These are phyloP conservation scores for Sedum album DNA, from an alignment of 164 flowering plant genomes.

Conservation along the genomic window DNA sequence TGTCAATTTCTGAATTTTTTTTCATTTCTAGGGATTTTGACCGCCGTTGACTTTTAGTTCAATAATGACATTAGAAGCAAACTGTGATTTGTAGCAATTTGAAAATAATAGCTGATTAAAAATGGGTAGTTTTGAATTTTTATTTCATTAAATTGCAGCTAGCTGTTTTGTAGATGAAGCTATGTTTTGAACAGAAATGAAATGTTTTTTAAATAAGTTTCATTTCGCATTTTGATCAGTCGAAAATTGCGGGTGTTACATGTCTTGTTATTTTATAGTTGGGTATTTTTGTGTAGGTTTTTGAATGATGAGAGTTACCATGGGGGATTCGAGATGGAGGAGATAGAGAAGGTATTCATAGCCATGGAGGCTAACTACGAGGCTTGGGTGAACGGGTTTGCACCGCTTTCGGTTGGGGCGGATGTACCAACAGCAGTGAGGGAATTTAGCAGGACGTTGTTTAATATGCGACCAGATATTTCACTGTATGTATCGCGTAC, in stretches of 20 bases:
- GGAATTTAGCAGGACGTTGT: conserved; percentile 88
- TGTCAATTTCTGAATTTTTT: not conserved
- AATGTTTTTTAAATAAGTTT: too few species aligned
- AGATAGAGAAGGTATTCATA: conserved; percentile 70
- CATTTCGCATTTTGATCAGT: too few species aligned
- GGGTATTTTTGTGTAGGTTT: too few species aligned
- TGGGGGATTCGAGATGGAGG: conserved; percentile 74
- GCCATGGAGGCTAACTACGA: conserved; percentile 85
- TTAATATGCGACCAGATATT: conserved; percentile 96
- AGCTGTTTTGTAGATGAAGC: too few species aligned
- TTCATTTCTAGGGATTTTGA: not conserved
- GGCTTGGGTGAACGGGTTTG: conserved; percentile 88
- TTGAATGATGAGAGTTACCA: conserved; percentile 80
- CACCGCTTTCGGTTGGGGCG: conserved; percentile 91
- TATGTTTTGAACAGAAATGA: too few species aligned
- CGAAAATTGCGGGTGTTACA: too few species aligned
- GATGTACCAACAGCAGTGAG: conserved; percentile 88
- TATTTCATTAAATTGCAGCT: too few species aligned
- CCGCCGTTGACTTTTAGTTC: not conserved
- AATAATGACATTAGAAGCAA: too few species aligned
- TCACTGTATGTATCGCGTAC: conserved; percentile 57
- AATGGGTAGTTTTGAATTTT: too few species aligned
- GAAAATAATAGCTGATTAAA: too few species aligned
- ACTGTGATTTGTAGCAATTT: too few species aligned
- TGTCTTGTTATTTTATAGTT: too few species aligned